phyloP scores from a whole-genome alignment of 1,139 yeast genomes.

The Geotrichum histeridarum region DNA sequence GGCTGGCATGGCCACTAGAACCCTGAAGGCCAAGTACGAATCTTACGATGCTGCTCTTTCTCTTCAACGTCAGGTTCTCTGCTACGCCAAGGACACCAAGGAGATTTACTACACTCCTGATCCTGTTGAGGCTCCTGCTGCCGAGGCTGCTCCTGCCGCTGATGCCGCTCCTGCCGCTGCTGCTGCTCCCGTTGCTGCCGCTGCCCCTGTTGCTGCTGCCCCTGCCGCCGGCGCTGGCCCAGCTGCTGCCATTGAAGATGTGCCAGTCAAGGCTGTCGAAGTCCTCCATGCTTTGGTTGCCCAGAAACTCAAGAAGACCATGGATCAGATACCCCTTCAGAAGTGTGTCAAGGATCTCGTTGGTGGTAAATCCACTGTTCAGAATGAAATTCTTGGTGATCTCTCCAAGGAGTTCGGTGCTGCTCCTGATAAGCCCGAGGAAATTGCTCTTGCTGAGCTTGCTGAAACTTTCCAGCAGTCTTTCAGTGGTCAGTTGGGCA shows the following conservation, averaged over 20 bases:
- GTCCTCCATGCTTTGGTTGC: constrained; percentile 88
- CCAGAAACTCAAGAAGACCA: constrained; percentile 85
- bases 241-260: constrained; percentile 78
- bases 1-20: constrained; percentile 97
- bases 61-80: constrained; percentile 90
- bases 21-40: constrained; percentile 93
- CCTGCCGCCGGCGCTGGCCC: constrained; percentile 68
- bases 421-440: constrained; percentile 98
- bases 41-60: constrained; percentile 96
- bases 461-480: constrained; percentile 93
- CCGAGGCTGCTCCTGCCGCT: constrained; percentile 27
- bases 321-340: constrained; percentile 78
- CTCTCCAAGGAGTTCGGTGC: constrained; percentile 96
- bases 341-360: constrained; percentile 96
- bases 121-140: constrained; percentile 52
- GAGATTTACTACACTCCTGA: constrained; percentile 95
- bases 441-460: constrained; percentile 89
- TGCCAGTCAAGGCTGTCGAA: constrained; percentile 79
- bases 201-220: constrained; percentile 44
- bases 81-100: constrained; percentile 92
- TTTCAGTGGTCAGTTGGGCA: constrained; percentile 83
- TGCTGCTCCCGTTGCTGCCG: constrained; percentile 39
- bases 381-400: constrained; percentile 96
- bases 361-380: constrained; percentile 97
- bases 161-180: constrained; percentile 41